A percentile compares a stretch with the other conserved stretches of the same genome.
Evolutionary conservation across 2,329 filamentous ascomycete genomes (phyloP).

Genomic region (Alternaria postmessia): DNA sequence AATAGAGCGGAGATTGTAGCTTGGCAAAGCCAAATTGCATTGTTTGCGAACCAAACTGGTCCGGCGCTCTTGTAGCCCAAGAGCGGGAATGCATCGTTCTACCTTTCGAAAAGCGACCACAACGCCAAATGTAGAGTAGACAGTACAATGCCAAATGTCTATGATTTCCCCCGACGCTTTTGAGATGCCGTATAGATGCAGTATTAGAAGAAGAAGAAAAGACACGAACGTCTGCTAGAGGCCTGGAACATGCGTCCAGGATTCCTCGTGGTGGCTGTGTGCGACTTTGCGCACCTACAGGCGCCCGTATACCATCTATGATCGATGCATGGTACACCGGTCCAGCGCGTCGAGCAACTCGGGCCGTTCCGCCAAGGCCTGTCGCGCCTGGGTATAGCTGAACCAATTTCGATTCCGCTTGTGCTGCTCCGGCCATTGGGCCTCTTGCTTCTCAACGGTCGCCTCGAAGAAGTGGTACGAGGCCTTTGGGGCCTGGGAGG

Average conservation of each 20-base stretch:
- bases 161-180: conserved; percentile 39
- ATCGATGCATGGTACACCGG: conserved; percentile 68
- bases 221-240: neutral
- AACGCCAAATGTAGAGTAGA: conserved; percentile 36
- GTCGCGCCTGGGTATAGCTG: conserved; percentile 80
- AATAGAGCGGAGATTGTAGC: conserved; percentile 11
- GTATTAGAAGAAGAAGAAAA: conserved; percentile 32
- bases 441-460: conserved; percentile 84
- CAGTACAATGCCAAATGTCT: conserved; percentile 29
- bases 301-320: conserved; percentile 29
- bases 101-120: conserved; percentile 43
- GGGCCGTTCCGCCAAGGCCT: conserved; percentile 77
- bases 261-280: conserved; percentile 15
- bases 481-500: conserved; percentile 73
- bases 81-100: conserved; percentile 44
- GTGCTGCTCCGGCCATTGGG: conserved; percentile 91
- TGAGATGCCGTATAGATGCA: conserved; percentile 39
- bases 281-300: conserved; percentile 20
- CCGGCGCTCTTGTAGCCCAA: conserved; percentile 25
- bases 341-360: conserved; percentile 89
- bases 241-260: neutral
- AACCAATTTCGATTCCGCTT: conserved; percentile 94
- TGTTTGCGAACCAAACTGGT: conserved; percentile 32
- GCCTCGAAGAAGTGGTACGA: conserved; percentile 86
- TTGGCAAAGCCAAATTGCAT: conserved; percentile 39